Evolutionary conservation across 331 rosid species (phyloP).

Genomic region (Cydonia oblonga): DNA sequence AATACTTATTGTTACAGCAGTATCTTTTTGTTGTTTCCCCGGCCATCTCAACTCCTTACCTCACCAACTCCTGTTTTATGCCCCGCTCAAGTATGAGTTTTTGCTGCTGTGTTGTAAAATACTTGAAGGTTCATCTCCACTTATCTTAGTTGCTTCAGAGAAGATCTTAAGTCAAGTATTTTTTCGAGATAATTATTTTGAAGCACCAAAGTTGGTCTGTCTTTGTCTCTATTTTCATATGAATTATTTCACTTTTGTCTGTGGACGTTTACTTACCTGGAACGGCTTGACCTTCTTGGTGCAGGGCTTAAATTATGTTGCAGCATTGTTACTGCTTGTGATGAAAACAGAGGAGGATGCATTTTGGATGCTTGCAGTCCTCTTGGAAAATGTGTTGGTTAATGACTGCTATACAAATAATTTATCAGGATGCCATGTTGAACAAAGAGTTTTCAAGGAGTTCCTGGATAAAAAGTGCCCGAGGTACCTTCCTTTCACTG

Average conservation of each 20-base stretch:
- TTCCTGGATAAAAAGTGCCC: conserved; percentile 75
- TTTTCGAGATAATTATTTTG: neutral
- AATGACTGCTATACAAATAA: conserved; percentile 88
- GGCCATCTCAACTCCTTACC: neutral
- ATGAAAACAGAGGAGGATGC: conserved; percentile 99
- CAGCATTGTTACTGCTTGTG: conserved; percentile 87
- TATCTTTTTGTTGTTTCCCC: neutral
- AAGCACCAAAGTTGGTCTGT: neutral
- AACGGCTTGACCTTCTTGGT: conserved; percentile 15
- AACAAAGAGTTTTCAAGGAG: conserved; percentile 94
- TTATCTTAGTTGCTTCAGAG: neutral
- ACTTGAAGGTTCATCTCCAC: too few relatives aligned
- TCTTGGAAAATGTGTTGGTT: conserved; percentile 88
- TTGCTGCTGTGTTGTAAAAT: too few relatives aligned
- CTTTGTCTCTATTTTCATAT: neutral
- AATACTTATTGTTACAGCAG: neutral
- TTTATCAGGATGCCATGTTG: conserved; percentile 97
- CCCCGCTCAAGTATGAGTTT: neutral
- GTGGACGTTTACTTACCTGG: neutral
- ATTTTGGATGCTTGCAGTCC: conserved; percentile 97
- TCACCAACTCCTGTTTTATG: neutral
- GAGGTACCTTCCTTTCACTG: conserved; percentile 38
- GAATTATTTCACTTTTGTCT: neutral
- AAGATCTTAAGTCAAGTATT: neutral
- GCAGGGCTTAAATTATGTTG: conserved; percentile 96